Conservation (phyloP, 192 early-diverging fungal species). For the Coemansia sp. region DNA sequence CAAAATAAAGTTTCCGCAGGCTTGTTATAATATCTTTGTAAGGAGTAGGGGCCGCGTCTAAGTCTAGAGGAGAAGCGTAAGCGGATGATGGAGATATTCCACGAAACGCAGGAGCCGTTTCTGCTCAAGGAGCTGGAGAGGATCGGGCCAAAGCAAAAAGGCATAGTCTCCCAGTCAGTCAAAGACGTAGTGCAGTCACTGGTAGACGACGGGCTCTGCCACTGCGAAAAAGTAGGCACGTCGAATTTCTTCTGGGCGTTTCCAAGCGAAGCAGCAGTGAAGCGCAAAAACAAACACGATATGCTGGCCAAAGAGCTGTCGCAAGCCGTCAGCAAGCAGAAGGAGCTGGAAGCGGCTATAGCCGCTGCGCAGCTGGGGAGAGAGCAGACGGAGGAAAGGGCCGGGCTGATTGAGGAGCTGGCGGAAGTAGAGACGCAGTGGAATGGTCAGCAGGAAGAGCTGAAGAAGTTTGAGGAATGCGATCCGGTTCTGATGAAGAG, state of each 20-base stretch:
- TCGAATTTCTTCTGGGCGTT: conserved; percentile 95
- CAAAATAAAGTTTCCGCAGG: no score
- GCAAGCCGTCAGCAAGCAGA: conserved; percentile 46
- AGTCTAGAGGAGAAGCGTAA: conserved; percentile 57
- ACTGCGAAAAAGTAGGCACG: conserved; percentile 80
- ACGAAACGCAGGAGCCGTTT: conserved; percentile 65
- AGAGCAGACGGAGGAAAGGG: conserved; percentile 65
- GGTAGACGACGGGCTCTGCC: conserved; percentile 77
- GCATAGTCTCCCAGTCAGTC: conserved; percentile 75
- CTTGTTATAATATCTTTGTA: no score
- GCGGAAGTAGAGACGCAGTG: conserved; percentile 52
- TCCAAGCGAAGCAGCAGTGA: conserved; percentile 62
- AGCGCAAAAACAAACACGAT: conserved; percentile 53
- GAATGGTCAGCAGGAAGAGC: conserved; percentile 52
- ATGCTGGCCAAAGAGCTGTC: conserved; percentile 54
- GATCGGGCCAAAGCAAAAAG: conserved; percentile 74
- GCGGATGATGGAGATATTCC: conserved; percentile 59
- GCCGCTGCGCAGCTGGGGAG: conserved; percentile 57
- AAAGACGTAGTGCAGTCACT: conserved; percentile 81
- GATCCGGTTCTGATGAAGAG: conserved; percentile 71
- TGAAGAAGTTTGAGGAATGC: conserved; percentile 68
- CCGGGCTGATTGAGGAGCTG: conserved; percentile 53
- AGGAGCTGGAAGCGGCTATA: conserved; percentile 52
- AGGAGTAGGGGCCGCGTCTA: conserved; percentile 38
- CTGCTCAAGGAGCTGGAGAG: conserved; percentile 85